A percentile compares a stretch with the other conserved stretches of the same genome.
These are phyloP conservation scores for Sporormia fimetaria DNA, from an alignment of 495 filamentous ascomycete species.

Conservation along the genomic window DNA sequence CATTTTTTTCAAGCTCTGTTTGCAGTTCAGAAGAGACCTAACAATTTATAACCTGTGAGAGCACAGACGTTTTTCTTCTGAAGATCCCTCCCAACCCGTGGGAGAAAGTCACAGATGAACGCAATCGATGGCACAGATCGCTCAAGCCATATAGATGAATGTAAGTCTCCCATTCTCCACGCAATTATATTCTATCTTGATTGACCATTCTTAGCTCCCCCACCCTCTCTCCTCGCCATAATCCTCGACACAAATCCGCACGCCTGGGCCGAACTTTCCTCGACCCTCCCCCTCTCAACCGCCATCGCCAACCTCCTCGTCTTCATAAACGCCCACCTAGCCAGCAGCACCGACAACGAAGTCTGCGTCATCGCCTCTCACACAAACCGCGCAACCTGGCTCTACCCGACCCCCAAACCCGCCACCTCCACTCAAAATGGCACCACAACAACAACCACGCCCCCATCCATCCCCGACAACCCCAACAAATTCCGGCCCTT, in stretches of 20 bases:
- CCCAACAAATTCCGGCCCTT: slow-evolving; percentile 95
- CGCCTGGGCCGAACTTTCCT: slow-evolving; percentile 72
- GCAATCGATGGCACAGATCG: slow-evolving; percentile 82
- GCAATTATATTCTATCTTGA: background rate
- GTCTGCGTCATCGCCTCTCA: slow-evolving; percentile 89
- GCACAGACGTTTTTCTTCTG: no score
- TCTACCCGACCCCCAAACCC: slow-evolving; percentile 54
- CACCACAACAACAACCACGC: slow-evolving; percentile 26
- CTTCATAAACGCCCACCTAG: slow-evolving; percentile 92
- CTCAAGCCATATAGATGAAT: slow-evolving; percentile 50
- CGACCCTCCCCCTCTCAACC: slow-evolving; percentile 69
- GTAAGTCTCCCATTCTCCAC: slow-evolving; percentile 26
- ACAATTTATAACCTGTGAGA: background rate
- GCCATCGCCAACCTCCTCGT: slow-evolving; percentile 84
- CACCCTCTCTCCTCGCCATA: slow-evolving; percentile 80
- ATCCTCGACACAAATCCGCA: slow-evolving; percentile 94
- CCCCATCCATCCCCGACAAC: slow-evolving; percentile 30
- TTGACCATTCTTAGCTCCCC: slow-evolving; percentile 39
- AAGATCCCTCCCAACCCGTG: no score
- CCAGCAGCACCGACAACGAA: slow-evolving; percentile 83
- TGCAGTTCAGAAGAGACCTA: background rate
- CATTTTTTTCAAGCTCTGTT: no score
- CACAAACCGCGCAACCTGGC: slow-evolving; percentile 68
- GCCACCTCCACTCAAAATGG: slow-evolving; percentile 30
- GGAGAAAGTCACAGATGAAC: no score